Base-by-base conservation (phyloP, 169 alveolate species). In the Cytauxzoon felis region DNA sequence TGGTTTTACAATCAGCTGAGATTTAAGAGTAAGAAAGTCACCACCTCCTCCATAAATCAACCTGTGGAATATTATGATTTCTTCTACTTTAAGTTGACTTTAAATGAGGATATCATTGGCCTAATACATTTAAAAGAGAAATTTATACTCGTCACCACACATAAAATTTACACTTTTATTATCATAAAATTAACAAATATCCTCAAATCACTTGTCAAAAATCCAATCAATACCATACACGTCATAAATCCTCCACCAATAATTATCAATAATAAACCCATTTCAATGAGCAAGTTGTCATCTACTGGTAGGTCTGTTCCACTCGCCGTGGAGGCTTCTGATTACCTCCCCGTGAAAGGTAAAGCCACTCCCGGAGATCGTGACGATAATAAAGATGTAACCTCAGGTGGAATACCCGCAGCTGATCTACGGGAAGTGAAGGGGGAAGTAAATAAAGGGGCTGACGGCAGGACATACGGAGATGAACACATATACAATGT, bases 51-150 rank as follows among this genome's bases (percentile, higher is more conserved):
- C 11, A 1, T 7, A 13, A 13, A 40, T 54, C 16, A 27, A n/a
- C 78, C 82, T 0, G 27, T 62, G 16, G 85, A 75, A 30, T 75
- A 69, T 63, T 75, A 30, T 32, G 78, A 75, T 38, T 66, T 56
- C 34, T 65, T 75, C 11, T 75, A 64, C 34, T 6, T 75, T 24
- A 34, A 38, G 38, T 21, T 64, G 50, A 7, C 63, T 11, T 65
- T 67, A 7, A 69, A 52, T 11, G 85, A 75, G 45, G 59, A 62
- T 29, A 30, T 72, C 0, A 18, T 72, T 5, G 21, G 47, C 7
- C 13, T 13, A 47, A 9, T 9, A 18, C 56, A 11, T 13, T 48
- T 9, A 47, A 48, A 48, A 9, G 50, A n/a, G 11, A 48, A 48
- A 38, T 38, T n/a, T 38, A 38, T 38, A 13, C 45, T 38, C 13